These are phyloP conservation scores for Ichthyophthirius multifiliis DNA, from an alignment of 169 alveolate genomes.

Conservation along the genomic window DNA sequence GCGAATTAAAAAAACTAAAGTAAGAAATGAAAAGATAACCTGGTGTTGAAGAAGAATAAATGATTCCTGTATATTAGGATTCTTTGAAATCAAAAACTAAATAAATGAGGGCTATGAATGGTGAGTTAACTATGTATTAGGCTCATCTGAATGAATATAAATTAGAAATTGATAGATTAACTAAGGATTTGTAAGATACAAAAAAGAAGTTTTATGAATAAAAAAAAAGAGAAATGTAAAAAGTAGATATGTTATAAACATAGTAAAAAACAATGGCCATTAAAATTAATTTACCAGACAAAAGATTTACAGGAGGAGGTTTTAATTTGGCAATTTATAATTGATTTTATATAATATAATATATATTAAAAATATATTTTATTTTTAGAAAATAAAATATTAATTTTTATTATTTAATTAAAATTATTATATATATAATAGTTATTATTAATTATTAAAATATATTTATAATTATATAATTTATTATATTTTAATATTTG, in stretches of 20 bases:
- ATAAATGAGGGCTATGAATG: conserved; percentile 78
- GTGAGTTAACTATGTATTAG: conserved; percentile 75
- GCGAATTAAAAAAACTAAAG: conserved; percentile 72
- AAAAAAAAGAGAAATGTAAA: conserved; percentile 60
- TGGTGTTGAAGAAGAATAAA: conserved; percentile 83
- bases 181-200: conserved; percentile 61
- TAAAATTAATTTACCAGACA: conserved; percentile 49
- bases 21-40: conserved; percentile 77
- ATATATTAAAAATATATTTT: background rate
- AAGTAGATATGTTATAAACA: conserved; percentile 48
- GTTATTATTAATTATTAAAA: too few species aligned
- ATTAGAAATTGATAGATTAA: conserved; percentile 84
- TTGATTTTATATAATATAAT: background rate
- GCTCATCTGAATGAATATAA: conserved; percentile 81
- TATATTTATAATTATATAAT: too few species aligned
- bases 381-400: too few species aligned
- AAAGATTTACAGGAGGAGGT: conserved; percentile 81
- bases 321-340: conserved; percentile 26
- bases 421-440: too few species aligned
- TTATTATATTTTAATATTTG: too few species aligned
- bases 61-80: conserved; percentile 68
- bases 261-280: conserved; percentile 28
- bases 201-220: conserved; percentile 74
- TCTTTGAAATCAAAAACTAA: conserved; percentile 78
- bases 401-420: too few species aligned